Evolutionary conservation across 495 filamentous ascomycete genomes (phyloP), one percentile per base, ranked within the genome.

Genomic region (Penicillium crystallinum): DNA sequence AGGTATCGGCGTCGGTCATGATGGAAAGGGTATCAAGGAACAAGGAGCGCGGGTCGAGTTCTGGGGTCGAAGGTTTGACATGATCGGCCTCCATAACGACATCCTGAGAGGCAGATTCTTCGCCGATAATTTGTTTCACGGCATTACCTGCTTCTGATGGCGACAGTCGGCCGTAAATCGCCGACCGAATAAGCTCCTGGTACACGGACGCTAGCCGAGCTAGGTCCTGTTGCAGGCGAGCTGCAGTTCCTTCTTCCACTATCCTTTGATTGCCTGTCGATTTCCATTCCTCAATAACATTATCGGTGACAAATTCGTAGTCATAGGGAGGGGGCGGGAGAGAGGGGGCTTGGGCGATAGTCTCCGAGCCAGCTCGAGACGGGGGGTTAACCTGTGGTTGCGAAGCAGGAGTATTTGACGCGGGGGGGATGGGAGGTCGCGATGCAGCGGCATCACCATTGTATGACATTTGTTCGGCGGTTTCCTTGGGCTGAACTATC

Each of bases 21-120:
- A 91, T 83, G 2, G 89, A 86, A 22, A 97, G 65, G 2, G 79
- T 85, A 62, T 95, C 89, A 38, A 97, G 79, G 61, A 98, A 96
- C 2, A 91, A 66, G 9, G 81, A 81, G 40, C 78, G 77, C 2
- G 82, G 71, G 62, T 89, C 83, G 49, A 88, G 78, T 34, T 54
- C 65, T 54, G 31, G 66, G 53, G 7, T 63, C 30, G 47, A 61
- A 36, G 38, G 60, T 30, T 66, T 63, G 12, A 31, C 27, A 15
- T 55, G 67, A 11, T 67, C 54, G 3, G 47, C 53, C 36, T 75
- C 71, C 50, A 69, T 67, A 10, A 66, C 55, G 19, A 59, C 27
- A 50, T 80, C 75, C 12, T 73, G 67, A 7, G 70, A 67, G 17
- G 72, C 67, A 35, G 70, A 61, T 43, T 79, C 74, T 38, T 77